phyloP scores from a whole-genome alignment of 2,329 filamentous ascomycete species.

The Chalara sp. region DNA sequence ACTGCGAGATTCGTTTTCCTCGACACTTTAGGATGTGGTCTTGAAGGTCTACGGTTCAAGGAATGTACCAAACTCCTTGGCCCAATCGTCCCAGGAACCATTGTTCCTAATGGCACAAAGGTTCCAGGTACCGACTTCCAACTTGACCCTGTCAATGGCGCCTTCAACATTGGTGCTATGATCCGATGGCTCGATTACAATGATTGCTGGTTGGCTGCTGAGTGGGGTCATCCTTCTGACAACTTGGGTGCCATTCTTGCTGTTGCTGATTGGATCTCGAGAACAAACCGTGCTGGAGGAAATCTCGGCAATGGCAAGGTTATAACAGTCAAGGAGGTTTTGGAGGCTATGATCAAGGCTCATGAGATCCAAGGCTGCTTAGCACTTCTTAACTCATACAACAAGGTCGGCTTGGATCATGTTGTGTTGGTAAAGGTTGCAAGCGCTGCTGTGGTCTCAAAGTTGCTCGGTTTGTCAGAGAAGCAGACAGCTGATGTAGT shows the following conservation, averaged over 20 bases:
- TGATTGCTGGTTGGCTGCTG: constrained; percentile 97
- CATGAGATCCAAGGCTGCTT: constrained; percentile 98
- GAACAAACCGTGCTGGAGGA: constrained; percentile 68
- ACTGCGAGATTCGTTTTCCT: constrained; percentile 95
- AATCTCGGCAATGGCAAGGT: constrained; percentile 85
- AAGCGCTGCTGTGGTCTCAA: constrained; percentile 86
- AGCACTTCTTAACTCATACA: constrained; percentile 95
- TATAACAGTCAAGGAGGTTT: constrained; percentile 81
- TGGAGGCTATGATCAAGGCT: constrained; percentile 98
- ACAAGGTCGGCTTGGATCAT: constrained; percentile 97
- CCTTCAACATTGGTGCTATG: constrained; percentile 98
- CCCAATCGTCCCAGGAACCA: constrained; percentile 81
- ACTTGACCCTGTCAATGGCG: constrained; percentile 89
- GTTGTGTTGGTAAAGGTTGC: constrained; percentile 98
- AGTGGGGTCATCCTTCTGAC: constrained; percentile 98
- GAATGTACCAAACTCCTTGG: constrained; percentile 94
- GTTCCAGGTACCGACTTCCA: constrained; percentile 90
- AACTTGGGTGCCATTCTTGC: constrained; percentile 96
- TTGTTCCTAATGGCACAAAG: constrained; percentile 85
- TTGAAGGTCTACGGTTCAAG: constrained; percentile 91
- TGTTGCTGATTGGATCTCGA: constrained; percentile 94
- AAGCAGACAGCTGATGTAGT: constrained; percentile 91
- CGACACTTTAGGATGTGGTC: constrained; percentile 92
- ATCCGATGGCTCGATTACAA: constrained; percentile 99
- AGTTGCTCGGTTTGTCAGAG: constrained; percentile 87